Base-by-base conservation (phyloP, 306 rosid species). In the Leucaena leucocephala region DNA sequence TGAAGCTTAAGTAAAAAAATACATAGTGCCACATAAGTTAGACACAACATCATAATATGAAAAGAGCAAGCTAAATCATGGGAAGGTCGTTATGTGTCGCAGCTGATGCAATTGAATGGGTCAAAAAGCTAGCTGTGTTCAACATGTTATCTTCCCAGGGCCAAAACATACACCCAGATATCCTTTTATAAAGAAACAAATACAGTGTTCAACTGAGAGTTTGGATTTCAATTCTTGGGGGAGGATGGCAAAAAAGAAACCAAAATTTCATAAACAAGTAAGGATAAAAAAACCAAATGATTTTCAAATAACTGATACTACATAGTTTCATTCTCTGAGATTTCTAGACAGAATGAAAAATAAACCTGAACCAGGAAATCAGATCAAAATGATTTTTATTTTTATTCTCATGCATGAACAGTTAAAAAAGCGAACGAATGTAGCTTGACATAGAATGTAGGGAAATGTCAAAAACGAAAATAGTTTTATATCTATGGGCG, bases 1-100 rank as follows among this genome's bases (percentile, higher is more conserved):
- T 73, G 57, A 42, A 65, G 65, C 38, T 46, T 63, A 74, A 42
- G 75, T 61, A 68, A 44, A 81, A 72, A 72, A 69, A 68, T 73
- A 62, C 68, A 11, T 34, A 4, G n/a, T 42, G 44, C 44, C 17
- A 73, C 48, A 81, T 50, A 72, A 74, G n/a, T 27, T 27, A 81
- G 39, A 73, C 38, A 68, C 21, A 38, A 70, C 27, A 46, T 59
- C 80, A 82, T 58, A 19, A 55, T 62, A 67, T 6, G 44, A 74
- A 48, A 48, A 77, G 13, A 74, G 49, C 42, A 79, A 49, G 55
- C 27, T 9, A 67, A 78, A 57, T 73, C 69, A 38, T 50, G 68
- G 50, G 64, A 79, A 74, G n/a, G 58, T 76, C 48, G 17, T 72
- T 33, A 72, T 40, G 65, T 67, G 57, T 61, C 49, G 78, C 22